A percentile compares a stretch with the other conserved stretches of the same genome.
These are phyloP conservation scores for Crucibulum laeve DNA, from an alignment of 768 basidiomycete genomes.

Conservation along the genomic window DNA sequence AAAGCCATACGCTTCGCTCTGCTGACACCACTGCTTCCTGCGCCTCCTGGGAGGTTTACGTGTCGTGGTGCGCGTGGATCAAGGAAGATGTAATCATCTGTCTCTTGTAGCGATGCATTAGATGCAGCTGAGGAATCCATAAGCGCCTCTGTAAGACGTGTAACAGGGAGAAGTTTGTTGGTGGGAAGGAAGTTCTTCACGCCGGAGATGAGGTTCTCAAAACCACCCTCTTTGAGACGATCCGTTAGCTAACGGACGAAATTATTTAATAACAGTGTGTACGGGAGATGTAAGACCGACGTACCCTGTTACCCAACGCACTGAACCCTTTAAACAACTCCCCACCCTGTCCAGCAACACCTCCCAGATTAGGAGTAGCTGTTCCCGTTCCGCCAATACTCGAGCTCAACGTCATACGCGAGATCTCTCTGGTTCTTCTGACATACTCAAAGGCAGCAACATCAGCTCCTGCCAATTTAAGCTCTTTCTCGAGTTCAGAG, in stretches of 20 bases:
- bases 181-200: constrained; percentile 98
- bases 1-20: constrained; percentile 67
- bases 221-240: constrained; percentile 89
- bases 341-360: constrained; percentile 63
- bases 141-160: constrained; percentile 89
- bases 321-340: constrained; percentile 95
- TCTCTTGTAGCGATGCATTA: constrained; percentile 92
- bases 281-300: constrained; percentile 15
- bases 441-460: constrained; percentile 88
- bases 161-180: constrained; percentile 89
- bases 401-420: constrained; percentile 79
- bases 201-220: constrained; percentile 94
- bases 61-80: constrained; percentile 82
- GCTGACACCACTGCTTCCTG: constrained; percentile 37
- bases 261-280: constrained; percentile 1
- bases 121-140: constrained; percentile 97
- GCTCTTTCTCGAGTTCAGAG: constrained; percentile 79
- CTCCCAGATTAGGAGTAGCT: constrained; percentile 63
- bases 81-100: constrained; percentile 92
- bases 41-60: constrained; percentile 45
- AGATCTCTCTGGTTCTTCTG: constrained; percentile 85
- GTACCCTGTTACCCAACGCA: constrained; percentile 82
- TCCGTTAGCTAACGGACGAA: constrained; percentile 68
- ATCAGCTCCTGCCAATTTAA: constrained; percentile 80
- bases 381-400: constrained; percentile 50